Conservation (phyloP, 2,329 filamentous ascomycete genomes). For the Pseudonectria foliicola region DNA sequence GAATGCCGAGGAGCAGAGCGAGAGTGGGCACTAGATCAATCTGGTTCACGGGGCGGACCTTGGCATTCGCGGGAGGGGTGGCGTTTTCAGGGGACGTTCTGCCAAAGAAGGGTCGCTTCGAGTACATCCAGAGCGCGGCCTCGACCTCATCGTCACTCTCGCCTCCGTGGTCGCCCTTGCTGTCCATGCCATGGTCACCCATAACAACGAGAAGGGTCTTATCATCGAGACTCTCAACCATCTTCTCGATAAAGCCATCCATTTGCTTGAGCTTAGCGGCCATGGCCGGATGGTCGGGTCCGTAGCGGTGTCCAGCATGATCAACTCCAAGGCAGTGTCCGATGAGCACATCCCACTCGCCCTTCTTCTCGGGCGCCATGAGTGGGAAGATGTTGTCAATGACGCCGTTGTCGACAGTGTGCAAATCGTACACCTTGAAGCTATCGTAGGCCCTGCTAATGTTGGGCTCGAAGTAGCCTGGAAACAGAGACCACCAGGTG, state of each 20-base stretch:
- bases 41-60: conserved; percentile 68
- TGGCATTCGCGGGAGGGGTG: conserved; percentile 62
- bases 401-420: conserved; percentile 94
- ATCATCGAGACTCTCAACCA: conserved; percentile 70
- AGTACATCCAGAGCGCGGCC: conserved; percentile 97
- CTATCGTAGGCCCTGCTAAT: conserved; percentile 89
- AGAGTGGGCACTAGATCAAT: conserved; percentile 95
- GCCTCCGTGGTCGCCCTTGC: conserved; percentile 95
- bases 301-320: conserved; percentile 93
- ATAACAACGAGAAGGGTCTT: conserved; percentile 86
- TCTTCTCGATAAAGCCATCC: conserved; percentile 67
- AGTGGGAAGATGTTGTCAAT: conserved; percentile 85
- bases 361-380: conserved; percentile 55
- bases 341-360: conserved; percentile 87
- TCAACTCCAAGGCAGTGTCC: conserved; percentile 93
- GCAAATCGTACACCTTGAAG: conserved; percentile 96
- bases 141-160: conserved; percentile 96
- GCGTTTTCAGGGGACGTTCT: conserved; percentile 55
- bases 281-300: conserved; percentile 90
- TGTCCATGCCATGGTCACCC: conserved; percentile 99
- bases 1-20: conserved; percentile 78
- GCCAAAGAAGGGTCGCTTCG: conserved; percentile 78
- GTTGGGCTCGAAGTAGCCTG: conserved; percentile 82
- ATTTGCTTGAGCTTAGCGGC: conserved; percentile 84
- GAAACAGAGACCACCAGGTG: conserved; percentile 92